These are phyloP conservation scores for Candida berthetii DNA, from an alignment of 805 yeast genomes.

Conservation along the genomic window DNA sequence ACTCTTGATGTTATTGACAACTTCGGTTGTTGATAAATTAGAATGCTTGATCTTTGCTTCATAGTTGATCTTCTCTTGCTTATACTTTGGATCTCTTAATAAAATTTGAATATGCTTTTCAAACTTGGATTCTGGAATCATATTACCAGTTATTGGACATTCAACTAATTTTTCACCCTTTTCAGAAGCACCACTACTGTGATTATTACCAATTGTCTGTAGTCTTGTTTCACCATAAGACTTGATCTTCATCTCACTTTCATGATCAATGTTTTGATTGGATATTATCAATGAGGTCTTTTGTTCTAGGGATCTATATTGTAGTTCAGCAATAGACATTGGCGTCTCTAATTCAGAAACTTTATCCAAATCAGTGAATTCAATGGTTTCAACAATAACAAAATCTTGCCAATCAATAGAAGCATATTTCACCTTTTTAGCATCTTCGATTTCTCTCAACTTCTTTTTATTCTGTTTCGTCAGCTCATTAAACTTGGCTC, in stretches of 20 bases:
- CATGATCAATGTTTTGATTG: slow-evolving; percentile 11
- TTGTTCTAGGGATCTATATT: slow-evolving; percentile 46
- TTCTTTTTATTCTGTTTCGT: slow-evolving; percentile 29
- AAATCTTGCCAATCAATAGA: slow-evolving; percentile 89
- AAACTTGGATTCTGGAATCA: slow-evolving; percentile 65
- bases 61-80: slow-evolving; percentile 55
- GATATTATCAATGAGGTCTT: slow-evolving; percentile 14
- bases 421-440: slow-evolving; percentile 49
- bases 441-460: slow-evolving; percentile 25
- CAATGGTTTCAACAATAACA: slow-evolving; percentile 60
- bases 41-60: slow-evolving; percentile 46
- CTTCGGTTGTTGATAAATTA: slow-evolving; percentile 50
- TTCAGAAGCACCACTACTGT: not conserved
- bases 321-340: slow-evolving; percentile 48
- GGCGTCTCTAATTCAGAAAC: slow-evolving; percentile 50
- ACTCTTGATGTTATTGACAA: slow-evolving; percentile 53
- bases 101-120: slow-evolving; percentile 65
- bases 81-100: slow-evolving; percentile 73
- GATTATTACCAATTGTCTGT: slow-evolving; percentile 18
- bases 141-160: slow-evolving; percentile 76
- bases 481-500: slow-evolving; percentile 49
- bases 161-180: slow-evolving; percentile 34
- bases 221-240: slow-evolving; percentile 69
- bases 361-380: slow-evolving; percentile 55
- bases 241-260: slow-evolving; percentile 55